A percentile compares a stretch with the other conserved stretches of the same genome.
Evolutionary conservation across 352 stramenopile species (phyloP).

Genomic region (Phytopythium chamaehyphon): DNA sequence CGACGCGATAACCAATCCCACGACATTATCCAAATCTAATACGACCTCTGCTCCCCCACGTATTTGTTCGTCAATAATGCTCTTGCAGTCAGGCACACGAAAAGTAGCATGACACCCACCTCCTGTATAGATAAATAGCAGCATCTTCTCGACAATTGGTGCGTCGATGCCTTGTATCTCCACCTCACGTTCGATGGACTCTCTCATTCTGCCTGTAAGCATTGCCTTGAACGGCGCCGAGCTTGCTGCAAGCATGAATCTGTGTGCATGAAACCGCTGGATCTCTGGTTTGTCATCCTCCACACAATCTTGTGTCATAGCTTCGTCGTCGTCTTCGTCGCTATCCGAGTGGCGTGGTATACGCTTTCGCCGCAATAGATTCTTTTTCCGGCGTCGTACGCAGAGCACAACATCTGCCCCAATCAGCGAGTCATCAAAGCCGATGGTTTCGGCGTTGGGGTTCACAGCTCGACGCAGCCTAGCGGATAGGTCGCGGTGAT

Average conservation of each 20-base stretch:
- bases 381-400: slow-evolving; percentile 17
- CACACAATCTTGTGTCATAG: not conserved
- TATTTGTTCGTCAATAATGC: too few relatives aligned
- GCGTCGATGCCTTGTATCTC: slow-evolving; percentile 62
- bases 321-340: slow-evolving; percentile 2
- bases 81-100: not conserved
- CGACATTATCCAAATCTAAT: slow-evolving; percentile 62
- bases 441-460: slow-evolving; percentile 16
- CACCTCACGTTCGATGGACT: slow-evolving; percentile 66
- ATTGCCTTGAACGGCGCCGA: slow-evolving; percentile 82
- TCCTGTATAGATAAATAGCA: slow-evolving; percentile 84
- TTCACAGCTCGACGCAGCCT: slow-evolving; percentile 51
- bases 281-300: slow-evolving; percentile 5
- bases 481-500: slow-evolving; percentile 58
- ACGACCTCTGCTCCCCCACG: slow-evolving; percentile 45
- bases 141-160: slow-evolving; percentile 72
- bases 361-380: not conserved
- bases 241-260: slow-evolving; percentile 82
- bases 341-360: slow-evolving; percentile 3
- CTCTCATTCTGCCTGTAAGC: slow-evolving; percentile 77
- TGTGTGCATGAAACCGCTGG: slow-evolving; percentile 57
- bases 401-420: slow-evolving; percentile 74
- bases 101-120: slow-evolving; percentile 15
- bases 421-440: slow-evolving; percentile 57
- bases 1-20: slow-evolving; percentile 67